Evolutionary conservation across 2,329 filamentous ascomycete genomes (phyloP), one percentile per base, ranked within the genome.

Genomic region (Fusarium nurragi): DNA sequence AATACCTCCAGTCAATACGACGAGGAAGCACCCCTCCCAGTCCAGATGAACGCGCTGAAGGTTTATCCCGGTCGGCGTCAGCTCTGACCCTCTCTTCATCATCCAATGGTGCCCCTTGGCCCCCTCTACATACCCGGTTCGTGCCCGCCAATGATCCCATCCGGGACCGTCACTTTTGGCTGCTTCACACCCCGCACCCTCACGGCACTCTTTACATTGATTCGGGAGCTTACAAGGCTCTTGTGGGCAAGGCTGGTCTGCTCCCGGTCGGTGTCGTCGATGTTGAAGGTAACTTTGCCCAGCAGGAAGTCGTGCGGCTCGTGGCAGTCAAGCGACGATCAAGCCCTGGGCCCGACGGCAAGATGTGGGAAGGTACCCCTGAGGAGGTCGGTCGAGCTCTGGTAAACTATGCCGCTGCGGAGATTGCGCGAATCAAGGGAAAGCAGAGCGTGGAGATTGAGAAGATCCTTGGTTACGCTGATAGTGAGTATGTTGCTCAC

Each of bases 141-240:
- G 83, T 97, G 13, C 93, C 94, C 1, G 93, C 93, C 11, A 82
- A 86, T 1, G 88, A 91, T 23, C 94, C 94, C 1, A 95, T 98
- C 59, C 89, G 93, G 54, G 95, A 97, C 76, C 90, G 94, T 62
- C 93, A 95, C 75, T 98, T 99, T 83, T 99, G 95, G 95, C 89
- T 99, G 45, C 84, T 98, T 0, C 93, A 99, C 77, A 95, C 94
- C 11, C 87, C 97, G 12, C 89, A 90, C 22, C 93, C 95, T 0
- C 94, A 97, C 72, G 95, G 95, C 14, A 97, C 90, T 3, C 76
- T 99, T 23, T 98, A 92, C 79, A 96, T 99, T 70, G 95, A 99
- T 80, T 81, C 87, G n/a, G 95, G 95, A 38, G 94, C 94, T 5
- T 89, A 93, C 78, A 82, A 84, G 30, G 95, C 94, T 1, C 84